Evolutionary conservation across 2,329 filamentous ascomycete genomes (phyloP).

Genomic region (Ophiostoma novo-ulmi): DNA sequence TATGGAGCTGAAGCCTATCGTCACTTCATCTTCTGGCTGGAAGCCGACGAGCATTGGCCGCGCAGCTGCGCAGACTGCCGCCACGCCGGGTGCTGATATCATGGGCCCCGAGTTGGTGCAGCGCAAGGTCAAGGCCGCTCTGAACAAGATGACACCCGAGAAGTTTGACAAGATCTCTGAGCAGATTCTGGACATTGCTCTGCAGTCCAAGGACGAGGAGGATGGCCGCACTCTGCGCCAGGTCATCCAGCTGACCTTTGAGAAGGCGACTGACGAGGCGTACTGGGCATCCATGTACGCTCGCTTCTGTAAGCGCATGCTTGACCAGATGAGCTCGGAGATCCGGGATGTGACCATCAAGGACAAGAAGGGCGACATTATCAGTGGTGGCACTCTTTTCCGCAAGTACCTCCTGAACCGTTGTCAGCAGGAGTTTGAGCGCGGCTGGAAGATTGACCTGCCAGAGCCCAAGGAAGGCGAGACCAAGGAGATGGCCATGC

Average conservation of each 20-base stretch:
- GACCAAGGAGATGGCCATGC: conserved; percentile 69
- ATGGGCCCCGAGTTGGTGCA: conserved; percentile 92
- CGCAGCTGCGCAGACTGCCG: conserved; percentile 34
- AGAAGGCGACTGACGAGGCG: conserved; percentile 97
- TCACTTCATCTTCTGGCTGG: conserved; percentile 72
- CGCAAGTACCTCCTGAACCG: conserved; percentile 97
- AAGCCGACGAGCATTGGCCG: conserved; percentile 69
- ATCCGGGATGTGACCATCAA: conserved; percentile 93
- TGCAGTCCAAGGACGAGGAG: conserved; percentile 87
- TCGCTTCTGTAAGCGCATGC: conserved; percentile 96
- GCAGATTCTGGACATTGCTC: conserved; percentile 87
- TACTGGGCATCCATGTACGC: conserved; percentile 99
- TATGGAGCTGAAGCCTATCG: conserved; percentile 74
- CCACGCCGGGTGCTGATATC: conserved; percentile 44
- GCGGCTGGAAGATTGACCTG: conserved; percentile 88
- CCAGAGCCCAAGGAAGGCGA: conserved; percentile 73
- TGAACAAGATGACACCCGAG: conserved; percentile 99
- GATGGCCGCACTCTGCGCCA: conserved; percentile 93
- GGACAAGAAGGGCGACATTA: conserved; percentile 82
- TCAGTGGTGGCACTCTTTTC: conserved; percentile 91
- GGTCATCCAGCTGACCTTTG: conserved; percentile 97
- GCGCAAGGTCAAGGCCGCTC: conserved; percentile 93
- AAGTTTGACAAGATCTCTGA: conserved; percentile 96
- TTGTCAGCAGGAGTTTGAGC: conserved; percentile 98
- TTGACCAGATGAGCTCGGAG: conserved; percentile 88